A percentile compares a stretch with the other conserved stretches of the same genome.
These are phyloP conservation scores for Galeopsis tetrahit DNA, from an alignment of 257 asterid genomes.

Conservation along the genomic window DNA sequence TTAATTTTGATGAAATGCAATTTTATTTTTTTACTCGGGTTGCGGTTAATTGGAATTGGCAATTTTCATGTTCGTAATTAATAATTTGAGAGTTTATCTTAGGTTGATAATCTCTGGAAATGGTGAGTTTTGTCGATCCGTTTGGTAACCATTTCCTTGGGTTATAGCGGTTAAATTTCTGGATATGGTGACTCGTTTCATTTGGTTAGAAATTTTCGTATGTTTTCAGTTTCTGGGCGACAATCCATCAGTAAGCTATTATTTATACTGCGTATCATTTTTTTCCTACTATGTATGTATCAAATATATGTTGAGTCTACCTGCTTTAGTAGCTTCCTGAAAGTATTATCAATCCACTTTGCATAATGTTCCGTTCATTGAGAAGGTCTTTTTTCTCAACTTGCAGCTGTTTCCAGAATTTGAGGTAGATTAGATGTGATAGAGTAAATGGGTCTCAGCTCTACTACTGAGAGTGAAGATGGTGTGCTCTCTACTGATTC, in stretches of 20 bases:
- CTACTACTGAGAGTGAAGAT: constrained; percentile 52
- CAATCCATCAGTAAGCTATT: constrained; percentile 32
- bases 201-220: constrained; percentile 13
- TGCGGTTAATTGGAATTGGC: constrained; percentile 25
- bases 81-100: constrained; percentile 27
- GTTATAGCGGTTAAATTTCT: constrained; percentile 28
- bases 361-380: constrained; percentile 20
- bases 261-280: not conserved
- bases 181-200: constrained; percentile 8
- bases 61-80: constrained; percentile 23
- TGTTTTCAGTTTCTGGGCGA: constrained; percentile 30
- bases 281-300: constrained; percentile 10
- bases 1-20: constrained; percentile 27
- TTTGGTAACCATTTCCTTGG: constrained; percentile 19
- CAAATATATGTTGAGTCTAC: constrained; percentile 14
- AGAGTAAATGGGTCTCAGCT: constrained; percentile 49
- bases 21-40: not conserved
- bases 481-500: constrained; percentile 60
- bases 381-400: constrained; percentile 12
- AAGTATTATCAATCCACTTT: constrained; percentile 25
- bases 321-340: constrained; percentile 29
- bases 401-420: constrained; percentile 34
- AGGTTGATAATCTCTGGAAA: not conserved
- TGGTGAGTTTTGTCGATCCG: constrained; percentile 1
- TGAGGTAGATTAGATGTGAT: constrained; percentile 38